Percentiles rank a stretch among this genome's conserved stretches.
phyloP scores from a whole-genome alignment of 2,329 filamentous ascomycete species.

The Colletotrichum sp. region DNA sequence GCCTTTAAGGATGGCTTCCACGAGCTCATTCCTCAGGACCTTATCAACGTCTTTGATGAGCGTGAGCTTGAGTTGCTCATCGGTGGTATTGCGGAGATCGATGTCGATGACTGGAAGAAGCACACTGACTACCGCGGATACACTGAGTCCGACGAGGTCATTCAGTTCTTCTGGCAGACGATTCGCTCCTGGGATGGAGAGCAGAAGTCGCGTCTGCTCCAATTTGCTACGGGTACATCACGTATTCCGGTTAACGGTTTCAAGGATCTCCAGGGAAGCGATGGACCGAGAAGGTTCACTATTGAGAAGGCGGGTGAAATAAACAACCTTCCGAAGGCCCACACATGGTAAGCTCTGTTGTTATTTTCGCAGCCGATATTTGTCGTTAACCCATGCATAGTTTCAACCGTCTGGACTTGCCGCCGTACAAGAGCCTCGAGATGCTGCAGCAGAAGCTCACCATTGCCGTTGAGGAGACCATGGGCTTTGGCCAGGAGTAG shows the following conservation, averaged over 20 bases:
- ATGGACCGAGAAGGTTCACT: conserved; percentile 93
- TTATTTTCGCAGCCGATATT: neutral
- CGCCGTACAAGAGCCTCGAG: conserved; percentile 89
- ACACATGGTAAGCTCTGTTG: conserved; percentile 80
- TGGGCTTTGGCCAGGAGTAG: conserved; percentile 98
- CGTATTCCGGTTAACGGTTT: conserved; percentile 99
- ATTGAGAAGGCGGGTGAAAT: conserved; percentile 97
- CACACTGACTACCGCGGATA: conserved; percentile 99
- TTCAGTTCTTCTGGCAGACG: conserved; percentile 98
- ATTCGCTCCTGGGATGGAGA: conserved; percentile 97
- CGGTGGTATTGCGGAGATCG: conserved; percentile 99
- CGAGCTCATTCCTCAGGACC: conserved; percentile 92
- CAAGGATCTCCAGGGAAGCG: conserved; percentile 97
- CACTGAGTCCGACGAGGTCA: conserved; percentile 96
- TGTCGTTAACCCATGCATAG: conserved; percentile 48
- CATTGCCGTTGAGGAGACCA: conserved; percentile 97
- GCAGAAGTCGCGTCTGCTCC: conserved; percentile 93
- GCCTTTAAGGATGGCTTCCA: conserved; percentile 98
- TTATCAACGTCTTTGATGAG: conserved; percentile 99
- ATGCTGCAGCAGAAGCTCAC: conserved; percentile 87
- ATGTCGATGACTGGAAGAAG: conserved; percentile 99
- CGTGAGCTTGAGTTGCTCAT: conserved; percentile 95
- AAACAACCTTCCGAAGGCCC: conserved; percentile 90
- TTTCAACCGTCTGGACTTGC: conserved; percentile 96
- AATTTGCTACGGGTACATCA: conserved; percentile 97